Percentiles rank a stretch among this genome's conserved stretches.
phyloP scores from a whole-genome alignment of 106 monocot genomes.

The Dioscorea alata region DNA sequence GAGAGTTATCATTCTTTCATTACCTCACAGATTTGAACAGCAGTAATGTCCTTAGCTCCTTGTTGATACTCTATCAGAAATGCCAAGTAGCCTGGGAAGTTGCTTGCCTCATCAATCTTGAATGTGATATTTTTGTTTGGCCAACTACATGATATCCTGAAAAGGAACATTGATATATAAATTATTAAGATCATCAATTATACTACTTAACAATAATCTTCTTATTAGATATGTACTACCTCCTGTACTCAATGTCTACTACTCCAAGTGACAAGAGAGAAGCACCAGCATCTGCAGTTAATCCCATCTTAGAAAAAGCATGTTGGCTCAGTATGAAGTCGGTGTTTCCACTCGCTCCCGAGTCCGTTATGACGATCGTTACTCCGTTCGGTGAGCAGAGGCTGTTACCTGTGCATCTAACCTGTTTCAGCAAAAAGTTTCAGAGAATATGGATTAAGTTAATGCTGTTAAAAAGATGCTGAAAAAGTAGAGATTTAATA shows the following conservation, averaged over 20 bases:
- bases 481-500: too few species aligned
- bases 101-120: conserved; percentile 63
- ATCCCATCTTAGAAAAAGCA: conserved; percentile 52
- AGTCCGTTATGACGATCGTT: conserved; percentile 52
- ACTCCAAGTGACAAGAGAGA: conserved; percentile 43
- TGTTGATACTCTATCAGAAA: conserved; percentile 56
- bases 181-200: not conserved
- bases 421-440: conserved; percentile 13
- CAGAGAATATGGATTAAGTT: not conserved
- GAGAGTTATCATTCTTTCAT: not conserved
- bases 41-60: conserved; percentile 56
- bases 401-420: conserved; percentile 37
- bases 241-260: conserved; percentile 37
- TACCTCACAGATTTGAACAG: conserved; percentile 73
- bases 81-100: conserved; percentile 50
- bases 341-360: conserved; percentile 46
- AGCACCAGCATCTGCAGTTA: conserved; percentile 40
- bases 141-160: conserved; percentile 59
- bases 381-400: conserved; percentile 50
- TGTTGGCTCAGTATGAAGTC: conserved; percentile 71
- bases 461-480: too few species aligned
- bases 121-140: conserved; percentile 64
- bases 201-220: not conserved
- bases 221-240: conserved; percentile 17
- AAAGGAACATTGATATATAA: not conserved